Conservation (phyloP, 768 basidiomycete genomes). For the Chiua virens region DNA sequence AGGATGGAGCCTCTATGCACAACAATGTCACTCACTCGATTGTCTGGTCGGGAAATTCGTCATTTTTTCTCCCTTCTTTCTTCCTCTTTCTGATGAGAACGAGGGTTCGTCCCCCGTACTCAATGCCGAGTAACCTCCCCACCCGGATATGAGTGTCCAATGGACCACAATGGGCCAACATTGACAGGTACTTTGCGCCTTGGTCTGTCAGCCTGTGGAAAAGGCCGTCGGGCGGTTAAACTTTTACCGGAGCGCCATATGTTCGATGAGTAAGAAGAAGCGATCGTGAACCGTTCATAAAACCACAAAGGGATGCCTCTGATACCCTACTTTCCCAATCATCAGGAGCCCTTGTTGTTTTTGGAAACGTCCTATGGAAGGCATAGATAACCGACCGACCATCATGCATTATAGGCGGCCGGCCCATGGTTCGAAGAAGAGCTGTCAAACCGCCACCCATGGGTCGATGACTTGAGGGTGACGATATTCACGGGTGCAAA, state of each 20-base stretch:
- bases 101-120: not conserved
- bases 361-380: not conserved
- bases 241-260: no score
- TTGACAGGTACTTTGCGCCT: not conserved
- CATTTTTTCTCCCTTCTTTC: not conserved
- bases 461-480: no score
- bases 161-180: not conserved
- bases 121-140: not conserved
- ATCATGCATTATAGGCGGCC: no score
- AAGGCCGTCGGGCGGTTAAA: not conserved
- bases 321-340: not conserved
- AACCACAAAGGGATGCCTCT: constrained; percentile 4
- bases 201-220: not conserved
- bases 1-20: not conserved
- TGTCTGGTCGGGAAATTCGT: not conserved
- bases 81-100: not conserved
- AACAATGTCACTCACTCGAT: not conserved
- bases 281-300: not conserved
- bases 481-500: no score
- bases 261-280: not conserved
- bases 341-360: not conserved
- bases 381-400: no score
- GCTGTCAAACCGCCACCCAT: no score
- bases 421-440: no score
- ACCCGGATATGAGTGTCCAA: not conserved